Evolutionary conservation across 2,329 filamentous ascomycete species (phyloP).

Genomic region (Alternaria rosae): DNA sequence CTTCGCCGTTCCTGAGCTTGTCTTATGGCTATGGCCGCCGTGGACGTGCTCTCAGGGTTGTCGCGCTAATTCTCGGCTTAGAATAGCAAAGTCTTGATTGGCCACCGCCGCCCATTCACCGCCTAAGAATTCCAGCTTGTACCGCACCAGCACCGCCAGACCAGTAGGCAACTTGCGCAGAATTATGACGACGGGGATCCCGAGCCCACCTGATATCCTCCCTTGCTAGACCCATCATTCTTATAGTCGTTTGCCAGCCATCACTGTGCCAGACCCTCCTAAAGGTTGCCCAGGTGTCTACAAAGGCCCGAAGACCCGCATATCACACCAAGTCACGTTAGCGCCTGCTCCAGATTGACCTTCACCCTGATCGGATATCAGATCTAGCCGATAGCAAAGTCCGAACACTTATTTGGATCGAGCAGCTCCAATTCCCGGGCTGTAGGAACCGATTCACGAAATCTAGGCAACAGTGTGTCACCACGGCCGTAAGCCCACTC

Average conservation of each 20-base stretch:
- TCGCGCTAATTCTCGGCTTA: conserved; percentile 30
- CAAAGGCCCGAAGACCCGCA: conserved; percentile 29
- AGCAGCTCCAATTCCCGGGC: conserved; percentile 3
- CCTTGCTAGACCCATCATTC: conserved; percentile 23
- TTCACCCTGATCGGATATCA: conserved; percentile 22
- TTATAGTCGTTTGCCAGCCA: conserved; percentile 27
- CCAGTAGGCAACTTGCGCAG: conserved; percentile 21
- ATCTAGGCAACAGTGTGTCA: conserved; percentile 31
- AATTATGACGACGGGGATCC: conserved; percentile 28
- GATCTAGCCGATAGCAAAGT: conserved; percentile 14
- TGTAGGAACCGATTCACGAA: conserved; percentile 6
- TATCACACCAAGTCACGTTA: conserved; percentile 37
- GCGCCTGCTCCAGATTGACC: conserved; percentile 23
- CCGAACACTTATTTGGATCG: background rate
- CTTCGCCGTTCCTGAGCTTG: background rate
- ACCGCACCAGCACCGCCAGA: conserved; percentile 25
- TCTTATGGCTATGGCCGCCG: conserved; percentile 6
- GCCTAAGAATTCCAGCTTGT: conserved; percentile 19
- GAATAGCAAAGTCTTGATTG: conserved; percentile 31
- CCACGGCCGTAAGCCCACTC: conserved; percentile 15
- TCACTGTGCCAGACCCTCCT: conserved; percentile 24
- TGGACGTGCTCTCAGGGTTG: conserved; percentile 14
- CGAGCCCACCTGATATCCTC: conserved; percentile 23
- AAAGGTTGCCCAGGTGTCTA: conserved; percentile 20
- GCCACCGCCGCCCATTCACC: conserved; percentile 27